Base-by-base conservation (phyloP, 768 basidiomycete genomes). In the Mrakia frigida region DNA sequence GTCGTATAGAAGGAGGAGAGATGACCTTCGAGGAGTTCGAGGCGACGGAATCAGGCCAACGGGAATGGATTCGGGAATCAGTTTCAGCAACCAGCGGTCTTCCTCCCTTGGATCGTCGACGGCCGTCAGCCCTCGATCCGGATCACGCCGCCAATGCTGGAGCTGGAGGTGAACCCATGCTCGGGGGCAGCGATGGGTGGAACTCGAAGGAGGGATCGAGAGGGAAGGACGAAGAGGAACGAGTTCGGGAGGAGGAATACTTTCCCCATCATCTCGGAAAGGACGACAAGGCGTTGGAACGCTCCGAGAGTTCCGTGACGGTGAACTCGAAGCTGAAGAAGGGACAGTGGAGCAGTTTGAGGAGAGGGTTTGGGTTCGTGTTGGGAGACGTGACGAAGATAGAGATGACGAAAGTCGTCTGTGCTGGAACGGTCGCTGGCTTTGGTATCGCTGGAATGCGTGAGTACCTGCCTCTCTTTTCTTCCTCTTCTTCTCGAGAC, bases 381-480 rank as follows among this genome's bases (percentile, higher is more conserved):
- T 73, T 82, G 25, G 82, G 83, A 65, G 82, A 83, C 16, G 82
- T 83, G 41, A 83, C 83, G 0, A 53, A 65, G 6, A 67, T 69
- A 18, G 84, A 84, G 63, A 77, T 83, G 39, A 31, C 79, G 25
- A 84, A 83, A 78, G 81, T 84, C 46, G 63, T 82, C 28, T 73
- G 81, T 31, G 81, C 83, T 3, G 37, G 63, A 16, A 50, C 46
- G 1, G 13, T 37, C 3, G 63, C 63, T 23, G 83, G 83, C 2
- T 81, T 81, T 52, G 83, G 83, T 33, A 81, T 84, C 31, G 83
- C 80, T 33, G 82, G 79, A 25, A 84, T 84, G 83, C 46, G 46
- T 50, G 18, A 50, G 46, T n/a, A n/a, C n/a, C n/a, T n/a, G n/a
- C n/a, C n/a, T 50, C 46, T 41, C 39, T 37, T 46, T 71, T n/a